Percentiles rank a stretch among this genome's conserved stretches.
Conservation (phyloP, 179 eudicot species). For the Dionaea muscipula region DNA sequence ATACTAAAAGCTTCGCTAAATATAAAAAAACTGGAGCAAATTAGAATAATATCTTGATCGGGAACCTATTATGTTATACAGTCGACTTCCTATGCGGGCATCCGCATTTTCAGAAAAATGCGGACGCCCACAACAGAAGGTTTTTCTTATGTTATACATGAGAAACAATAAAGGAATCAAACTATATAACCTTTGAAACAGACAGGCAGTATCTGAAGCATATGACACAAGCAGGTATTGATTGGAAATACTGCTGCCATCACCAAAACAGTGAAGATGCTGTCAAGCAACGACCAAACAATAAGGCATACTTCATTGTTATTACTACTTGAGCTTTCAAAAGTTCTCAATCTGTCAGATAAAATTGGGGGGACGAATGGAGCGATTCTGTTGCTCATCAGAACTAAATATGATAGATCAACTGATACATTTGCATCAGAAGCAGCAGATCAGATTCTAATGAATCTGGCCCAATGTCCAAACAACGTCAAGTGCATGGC, state of each 20-base stretch:
- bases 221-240: constrained; percentile 32
- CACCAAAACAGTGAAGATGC: constrained; percentile 37
- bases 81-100: no score
- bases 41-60: no score
- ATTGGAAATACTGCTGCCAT: constrained; percentile 40
- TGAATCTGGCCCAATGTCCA: constrained; percentile 47
- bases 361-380: constrained; percentile 52
- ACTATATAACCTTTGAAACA: not conserved
- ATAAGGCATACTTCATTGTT: constrained; percentile 50
- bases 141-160: not conserved
- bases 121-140: no score
- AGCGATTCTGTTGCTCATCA: constrained; percentile 53
- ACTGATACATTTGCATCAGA: constrained; percentile 53
- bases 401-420: constrained; percentile 46
- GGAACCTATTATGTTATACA: no score
- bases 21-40: no score
- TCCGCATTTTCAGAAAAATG: no score
- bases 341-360: constrained; percentile 24
- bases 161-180: not conserved
- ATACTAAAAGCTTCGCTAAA: no score
- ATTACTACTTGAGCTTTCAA: constrained; percentile 61
- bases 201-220: not conserved
- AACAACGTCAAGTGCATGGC: constrained; percentile 68
- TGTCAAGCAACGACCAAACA: constrained; percentile 55
- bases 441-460: constrained; percentile 52